These are phyloP conservation scores for Kuraishia capsulata DNA, from an alignment of 805 yeast species.

Conservation along the genomic window DNA sequence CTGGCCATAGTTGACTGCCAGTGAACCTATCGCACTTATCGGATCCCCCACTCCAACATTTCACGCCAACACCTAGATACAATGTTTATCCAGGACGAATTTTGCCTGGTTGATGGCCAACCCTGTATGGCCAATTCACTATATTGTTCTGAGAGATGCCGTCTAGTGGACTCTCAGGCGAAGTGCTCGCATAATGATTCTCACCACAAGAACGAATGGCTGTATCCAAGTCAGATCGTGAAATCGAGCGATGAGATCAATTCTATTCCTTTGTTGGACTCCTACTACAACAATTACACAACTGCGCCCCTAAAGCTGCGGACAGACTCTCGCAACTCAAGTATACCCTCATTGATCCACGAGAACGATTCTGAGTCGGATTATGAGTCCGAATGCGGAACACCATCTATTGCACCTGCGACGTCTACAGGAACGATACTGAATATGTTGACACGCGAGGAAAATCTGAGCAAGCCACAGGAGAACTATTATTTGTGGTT, in stretches of 20 bases:
- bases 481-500: neutral
- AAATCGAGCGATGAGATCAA: no score
- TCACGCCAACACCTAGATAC: no score
- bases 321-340: neutral
- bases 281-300: no score
- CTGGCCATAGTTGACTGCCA: no score
- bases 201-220: neutral
- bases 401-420: neutral
- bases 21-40: no score
- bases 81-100: slow-evolving; percentile 8
- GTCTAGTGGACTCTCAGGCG: slow-evolving; percentile 2
- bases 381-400: neutral
- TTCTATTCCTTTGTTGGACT: no score
- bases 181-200: neutral
- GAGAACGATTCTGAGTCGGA: neutral
- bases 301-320: no score
- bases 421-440: neutral
- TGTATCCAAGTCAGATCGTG: neutral
- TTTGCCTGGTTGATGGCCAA: slow-evolving; percentile 9
- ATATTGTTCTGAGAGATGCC: slow-evolving; percentile 9
- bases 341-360: neutral
- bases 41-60: no score
- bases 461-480: neutral
- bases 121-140: slow-evolving; percentile 7
- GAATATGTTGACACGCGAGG: neutral